A percentile compares a stretch with the other conserved stretches of the same genome.
Evolutionary conservation across 306 rosid genomes (phyloP).

Genomic region (Rosa multiflora): DNA sequence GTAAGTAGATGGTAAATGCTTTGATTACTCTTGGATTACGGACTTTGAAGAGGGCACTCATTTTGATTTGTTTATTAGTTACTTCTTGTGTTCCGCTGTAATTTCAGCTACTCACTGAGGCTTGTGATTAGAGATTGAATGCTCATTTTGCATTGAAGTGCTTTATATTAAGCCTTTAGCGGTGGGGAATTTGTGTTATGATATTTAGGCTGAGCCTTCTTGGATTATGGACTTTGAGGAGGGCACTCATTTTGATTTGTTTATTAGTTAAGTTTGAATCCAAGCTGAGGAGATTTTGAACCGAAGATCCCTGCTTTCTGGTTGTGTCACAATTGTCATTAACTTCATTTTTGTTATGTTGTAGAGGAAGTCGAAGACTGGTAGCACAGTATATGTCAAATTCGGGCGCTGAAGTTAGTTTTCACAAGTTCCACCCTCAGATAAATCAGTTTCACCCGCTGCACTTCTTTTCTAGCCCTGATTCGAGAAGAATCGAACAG

Average conservation of each 20-base stretch:
- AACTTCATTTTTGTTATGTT: slow-evolving; percentile 14
- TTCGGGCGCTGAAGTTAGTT: slow-evolving; percentile 77
- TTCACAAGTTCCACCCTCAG: slow-evolving; percentile 73
- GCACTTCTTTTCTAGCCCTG: slow-evolving; percentile 75
- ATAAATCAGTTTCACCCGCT: slow-evolving; percentile 60
- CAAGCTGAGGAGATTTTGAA: background rate
- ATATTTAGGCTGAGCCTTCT: background rate
- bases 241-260: background rate
- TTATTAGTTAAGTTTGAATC: background rate
- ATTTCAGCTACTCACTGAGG: too few relatives aligned
- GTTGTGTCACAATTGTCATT: background rate
- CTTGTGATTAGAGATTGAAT: too few relatives aligned
- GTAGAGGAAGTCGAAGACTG: slow-evolving; percentile 64
- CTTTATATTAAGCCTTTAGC: too few relatives aligned
- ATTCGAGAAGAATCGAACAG: slow-evolving; percentile 47
- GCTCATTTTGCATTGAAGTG: too few relatives aligned
- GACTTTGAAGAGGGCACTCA: background rate
- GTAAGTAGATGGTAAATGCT: background rate
- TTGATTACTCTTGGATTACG: background rate
- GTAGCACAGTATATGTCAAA: slow-evolving; percentile 68
- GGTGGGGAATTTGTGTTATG: too few relatives aligned
- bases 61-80: background rate
- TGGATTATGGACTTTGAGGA: background rate
- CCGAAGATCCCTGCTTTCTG: background rate
- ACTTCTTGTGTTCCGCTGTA: too few relatives aligned